phyloP scores from a whole-genome alignment of 108 stramenopile genomes.

The Craspedostauros australis region DNA sequence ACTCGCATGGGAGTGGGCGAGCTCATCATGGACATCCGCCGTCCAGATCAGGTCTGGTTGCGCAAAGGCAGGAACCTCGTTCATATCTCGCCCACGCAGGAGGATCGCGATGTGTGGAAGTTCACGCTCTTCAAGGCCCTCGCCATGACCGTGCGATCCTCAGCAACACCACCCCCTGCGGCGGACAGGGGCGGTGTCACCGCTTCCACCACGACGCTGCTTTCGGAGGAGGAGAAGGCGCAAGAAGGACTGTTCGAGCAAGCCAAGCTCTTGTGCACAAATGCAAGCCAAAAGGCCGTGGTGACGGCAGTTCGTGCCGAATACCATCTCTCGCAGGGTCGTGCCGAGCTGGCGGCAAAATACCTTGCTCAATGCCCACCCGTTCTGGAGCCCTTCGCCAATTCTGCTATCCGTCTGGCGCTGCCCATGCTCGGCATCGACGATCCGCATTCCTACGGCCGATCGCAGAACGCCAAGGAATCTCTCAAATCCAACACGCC shows the following conservation, averaged over 20 bases:
- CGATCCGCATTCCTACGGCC: conserved; percentile 40
- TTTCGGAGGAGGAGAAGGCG: conserved; percentile 63
- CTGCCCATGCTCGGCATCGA: conserved; percentile 65
- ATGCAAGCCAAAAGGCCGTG: conserved; percentile 76
- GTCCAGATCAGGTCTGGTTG: conserved; percentile 90
- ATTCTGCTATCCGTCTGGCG: conserved; percentile 65
- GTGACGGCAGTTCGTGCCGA: conserved; percentile 74
- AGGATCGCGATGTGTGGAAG: conserved; percentile 86
- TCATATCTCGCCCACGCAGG: conserved; percentile 78
- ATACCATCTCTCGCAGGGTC: conserved; percentile 72
- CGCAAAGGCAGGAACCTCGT: conserved; percentile 65
- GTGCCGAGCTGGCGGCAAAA: conserved; percentile 69
- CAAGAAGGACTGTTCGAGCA: conserved; percentile 76
- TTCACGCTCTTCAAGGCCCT: conserved; percentile 63
- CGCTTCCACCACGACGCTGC: neutral
- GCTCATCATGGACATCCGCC: conserved; percentile 75
- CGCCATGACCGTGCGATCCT: conserved; percentile 18
- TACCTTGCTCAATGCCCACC: conserved; percentile 77
- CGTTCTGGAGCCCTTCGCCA: conserved; percentile 69
- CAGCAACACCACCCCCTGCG: neutral
- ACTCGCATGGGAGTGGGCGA: conserved; percentile 44
- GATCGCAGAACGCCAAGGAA: conserved; percentile 52
- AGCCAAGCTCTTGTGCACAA: conserved; percentile 70
- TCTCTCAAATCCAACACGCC: conserved; percentile 64
- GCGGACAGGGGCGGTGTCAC: neutral